Evolutionary conservation across 1,284 basidiomycete genomes (phyloP), one percentile per base, ranked within the genome.

Genomic region (Coriolopsis trogii): DNA sequence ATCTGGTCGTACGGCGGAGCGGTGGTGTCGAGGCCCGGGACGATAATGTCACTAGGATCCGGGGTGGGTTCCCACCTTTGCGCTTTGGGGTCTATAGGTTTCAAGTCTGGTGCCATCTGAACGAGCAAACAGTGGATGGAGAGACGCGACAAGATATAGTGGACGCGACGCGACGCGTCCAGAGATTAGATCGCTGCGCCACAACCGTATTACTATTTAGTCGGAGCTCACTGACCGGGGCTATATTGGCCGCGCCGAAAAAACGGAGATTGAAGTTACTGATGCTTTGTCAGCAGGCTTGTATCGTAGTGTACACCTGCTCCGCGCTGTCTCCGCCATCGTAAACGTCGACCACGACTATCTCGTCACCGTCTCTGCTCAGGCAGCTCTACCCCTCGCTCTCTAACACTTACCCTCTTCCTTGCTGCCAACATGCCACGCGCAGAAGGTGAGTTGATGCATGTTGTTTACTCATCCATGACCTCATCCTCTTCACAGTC

Each of bases 1-100:
- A 95, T 89, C 77, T 95, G 89, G 67, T 92, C 91, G 40, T 82
- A 80, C 29, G 90, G 78, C 23, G 93, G 80, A 12, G 90, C 85
- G 8, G 75, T 76, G 1, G 83, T 85, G 62, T 93, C 87, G 43
- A 95, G 79, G 0, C 91, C 91, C 6, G 86, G 84, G 6, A 95
- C 79, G 30, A 77, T 67, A 45, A 91, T 90, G 41, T 78, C 77
- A 2, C 75, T 62, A 7, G 89, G 84, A 65, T 91, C 80, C 4
- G 73, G 58, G 23, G 77, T 82, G 4, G 88, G 86, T 55, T 78
- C 73, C 85, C 85, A 91, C 72, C 82, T 70, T n/a, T 77, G 33
- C 7, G 58, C 4, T 25, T 61, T 64, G 9, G 66, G 63, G n/a
- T 67, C 66, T 21, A 69, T 64, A 9, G 65, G 64, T 28, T 62